A percentile compares a stretch with the other conserved stretches of the same genome.
Evolutionary conservation across 164 flowering plant species (phyloP).

Genomic region (Sextonia rubra): DNA sequence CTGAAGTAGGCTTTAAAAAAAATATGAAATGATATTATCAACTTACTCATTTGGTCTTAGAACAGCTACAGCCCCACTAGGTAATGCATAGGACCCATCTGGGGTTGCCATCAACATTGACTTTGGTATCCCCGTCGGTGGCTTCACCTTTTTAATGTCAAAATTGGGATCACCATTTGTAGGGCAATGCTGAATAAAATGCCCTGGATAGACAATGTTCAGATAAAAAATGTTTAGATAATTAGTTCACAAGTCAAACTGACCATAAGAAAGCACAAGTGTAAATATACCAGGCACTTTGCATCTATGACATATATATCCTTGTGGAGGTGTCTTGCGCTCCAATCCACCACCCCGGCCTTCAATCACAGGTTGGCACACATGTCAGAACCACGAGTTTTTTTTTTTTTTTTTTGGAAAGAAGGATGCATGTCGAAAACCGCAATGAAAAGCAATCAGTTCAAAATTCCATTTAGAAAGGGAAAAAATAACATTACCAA

Average conservation of each 20-base stretch:
- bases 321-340: slow-evolving; percentile 84
- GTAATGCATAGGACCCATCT: slow-evolving; percentile 96
- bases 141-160: slow-evolving; percentile 80
- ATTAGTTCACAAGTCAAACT: not conserved
- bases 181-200: slow-evolving; percentile 96
- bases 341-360: slow-evolving; percentile 55
- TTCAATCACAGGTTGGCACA: slow-evolving; percentile 7
- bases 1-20: not conserved
- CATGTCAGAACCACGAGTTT: not conserved
- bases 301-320: slow-evolving; percentile 92
- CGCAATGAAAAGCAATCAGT: not conserved
- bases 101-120: slow-evolving; percentile 91
- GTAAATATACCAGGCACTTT: slow-evolving; percentile 71
- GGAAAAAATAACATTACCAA: slow-evolving; percentile 38
- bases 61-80: slow-evolving; percentile 86
- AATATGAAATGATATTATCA: not conserved
- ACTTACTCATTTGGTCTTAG: slow-evolving; percentile 92
- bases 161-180: slow-evolving; percentile 95
- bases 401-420: not conserved
- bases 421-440: not conserved
- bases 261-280: not conserved
- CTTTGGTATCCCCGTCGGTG: slow-evolving; percentile 95
- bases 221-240: not conserved
- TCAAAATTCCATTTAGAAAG: not conserved
- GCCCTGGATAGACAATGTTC: slow-evolving; percentile 45